Percentiles rank a stretch among this genome's conserved stretches.
phyloP scores from a whole-genome alignment of 2,329 filamentous ascomycete genomes.

The Coniochaeta pulveracea region DNA sequence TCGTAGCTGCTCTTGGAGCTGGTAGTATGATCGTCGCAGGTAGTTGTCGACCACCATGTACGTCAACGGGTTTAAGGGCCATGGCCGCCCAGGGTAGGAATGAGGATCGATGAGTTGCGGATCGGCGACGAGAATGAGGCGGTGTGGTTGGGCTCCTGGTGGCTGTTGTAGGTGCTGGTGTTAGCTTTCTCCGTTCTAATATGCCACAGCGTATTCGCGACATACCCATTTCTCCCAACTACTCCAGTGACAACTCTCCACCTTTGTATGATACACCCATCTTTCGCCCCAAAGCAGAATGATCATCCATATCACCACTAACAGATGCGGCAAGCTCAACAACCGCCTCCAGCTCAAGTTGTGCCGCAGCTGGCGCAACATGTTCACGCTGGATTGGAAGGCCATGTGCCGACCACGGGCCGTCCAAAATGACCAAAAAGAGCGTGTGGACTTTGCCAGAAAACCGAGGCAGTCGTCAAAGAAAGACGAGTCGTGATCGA shows the following conservation, averaged over 20 bases:
- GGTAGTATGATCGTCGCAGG: slow-evolving; percentile 69
- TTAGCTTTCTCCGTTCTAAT: background rate
- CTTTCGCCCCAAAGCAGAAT: slow-evolving; percentile 79
- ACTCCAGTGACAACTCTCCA: slow-evolving; percentile 68
- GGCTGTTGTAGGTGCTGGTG: slow-evolving; percentile 48
- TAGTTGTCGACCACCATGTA: slow-evolving; percentile 74
- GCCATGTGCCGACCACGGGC: slow-evolving; percentile 27
- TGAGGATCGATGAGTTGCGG: slow-evolving; percentile 89
- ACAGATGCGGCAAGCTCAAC: slow-evolving; percentile 51
- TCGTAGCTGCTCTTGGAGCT: slow-evolving; percentile 62
- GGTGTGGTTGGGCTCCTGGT: slow-evolving; percentile 66
- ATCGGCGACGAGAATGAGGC: slow-evolving; percentile 74
- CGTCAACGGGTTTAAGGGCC: slow-evolving; percentile 43
- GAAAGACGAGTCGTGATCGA: slow-evolving; percentile 20
- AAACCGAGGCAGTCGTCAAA: slow-evolving; percentile 24
- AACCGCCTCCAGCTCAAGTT: slow-evolving; percentile 41
- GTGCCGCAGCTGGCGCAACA: slow-evolving; percentile 22
- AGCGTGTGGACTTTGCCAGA: slow-evolving; percentile 15
- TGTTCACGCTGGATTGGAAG: slow-evolving; percentile 17
- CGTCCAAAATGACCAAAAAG: slow-evolving; percentile 27
- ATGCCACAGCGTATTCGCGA: background rate
- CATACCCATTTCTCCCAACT: slow-evolving; percentile 89
- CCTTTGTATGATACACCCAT: slow-evolving; percentile 59
- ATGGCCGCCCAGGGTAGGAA: slow-evolving; percentile 76
- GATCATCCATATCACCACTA: slow-evolving; percentile 65